Base-by-base conservation (phyloP, 345 rosid genomes). In the Eutrema yunnanense region DNA sequence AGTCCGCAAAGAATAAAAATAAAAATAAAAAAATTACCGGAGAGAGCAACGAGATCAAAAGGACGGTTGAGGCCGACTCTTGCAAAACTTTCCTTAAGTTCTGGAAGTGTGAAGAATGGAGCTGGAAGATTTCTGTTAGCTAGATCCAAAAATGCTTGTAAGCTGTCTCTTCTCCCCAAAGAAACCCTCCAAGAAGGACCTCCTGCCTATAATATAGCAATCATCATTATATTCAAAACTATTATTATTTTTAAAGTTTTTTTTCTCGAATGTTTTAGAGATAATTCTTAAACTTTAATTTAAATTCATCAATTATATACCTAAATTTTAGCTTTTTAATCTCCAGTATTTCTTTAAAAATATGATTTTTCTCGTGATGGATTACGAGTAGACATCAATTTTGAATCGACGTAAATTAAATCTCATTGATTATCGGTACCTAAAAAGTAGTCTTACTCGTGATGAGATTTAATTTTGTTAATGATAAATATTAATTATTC, bases 31-130 rank as follows among this genome's bases (percentile, higher is more conserved):
- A 19, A 19, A 10, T 26, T 71, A 77, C 80, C 80, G 6, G 80
- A 76, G 48, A 76, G 80, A 65, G 80, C 80, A 41, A 77, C 80
- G 8, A 77, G 76, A 59, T 77, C 80, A 34, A 73, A 71, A 48
- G 80, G 67, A 49, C 73, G 71, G 46, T 51, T 33, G 6, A 77
- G 80, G 11, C 80, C 77, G 14, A 77, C 80, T 0, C 51, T 69
- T 8, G 6, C 6, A 51, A 77, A 77, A 0, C 6, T 72, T 2
- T 0, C 68, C 37, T 71, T 77, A 41, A 77, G 76, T 14, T 49
- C 0, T 4, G 65, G 54, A 64, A 77, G 72, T 48, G 73, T 57
- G 16, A 13, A 2, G 62, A 1, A 22, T 48, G 80, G 80, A 71
- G 36, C 13, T 12, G 80, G 80, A 52, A 76, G 74, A n/a, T 64